phyloP scores from a whole-genome alignment of 371 early-diverging fungal genomes.

The Rhizomucor pusillus region DNA sequence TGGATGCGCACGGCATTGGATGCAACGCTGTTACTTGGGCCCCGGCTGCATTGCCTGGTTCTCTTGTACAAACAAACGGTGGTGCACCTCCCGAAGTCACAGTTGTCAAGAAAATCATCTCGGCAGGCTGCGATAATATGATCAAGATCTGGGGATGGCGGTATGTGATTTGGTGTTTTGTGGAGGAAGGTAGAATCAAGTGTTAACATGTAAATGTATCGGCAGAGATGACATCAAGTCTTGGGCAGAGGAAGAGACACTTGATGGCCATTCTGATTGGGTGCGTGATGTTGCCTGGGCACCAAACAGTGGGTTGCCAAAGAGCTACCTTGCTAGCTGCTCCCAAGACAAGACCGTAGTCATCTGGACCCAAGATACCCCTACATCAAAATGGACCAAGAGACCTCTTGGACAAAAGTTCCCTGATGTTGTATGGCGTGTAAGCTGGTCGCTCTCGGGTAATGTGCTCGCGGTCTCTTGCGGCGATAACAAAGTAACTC shows the following conservation, averaged over 20 bases:
- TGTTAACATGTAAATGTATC: background rate
- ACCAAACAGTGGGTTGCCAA: constrained; percentile 90
- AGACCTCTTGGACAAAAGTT: constrained; percentile 80
- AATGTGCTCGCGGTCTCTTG: constrained; percentile 94
- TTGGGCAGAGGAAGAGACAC: constrained; percentile 76
- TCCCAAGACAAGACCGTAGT: constrained; percentile 96
- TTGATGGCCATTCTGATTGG: constrained; percentile 97
- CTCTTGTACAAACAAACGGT: constrained; percentile 71
- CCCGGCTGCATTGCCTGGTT: constrained; percentile 83
- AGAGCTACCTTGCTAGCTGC: constrained; percentile 88
- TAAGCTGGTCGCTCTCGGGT: constrained; percentile 94
- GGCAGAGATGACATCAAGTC: constrained; percentile 68
- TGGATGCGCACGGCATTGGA: constrained; percentile 92
- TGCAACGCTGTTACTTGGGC: constrained; percentile 96
- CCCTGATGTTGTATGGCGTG: constrained; percentile 96
- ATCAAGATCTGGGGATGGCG: constrained; percentile 91
- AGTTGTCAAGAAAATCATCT: constrained; percentile 78
- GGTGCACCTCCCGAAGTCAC: constrained; percentile 53
- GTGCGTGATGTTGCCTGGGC: constrained; percentile 98
- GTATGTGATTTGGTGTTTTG: constrained; percentile 17
- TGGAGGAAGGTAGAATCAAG: background rate
- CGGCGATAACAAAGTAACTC: constrained; percentile 93
- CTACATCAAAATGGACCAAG: constrained; percentile 69
- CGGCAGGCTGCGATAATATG: constrained; percentile 95
- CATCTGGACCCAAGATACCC: constrained; percentile 91